phyloP scores from a whole-genome alignment of 495 filamentous ascomycete genomes.

The Chaetomium fimeti region DNA sequence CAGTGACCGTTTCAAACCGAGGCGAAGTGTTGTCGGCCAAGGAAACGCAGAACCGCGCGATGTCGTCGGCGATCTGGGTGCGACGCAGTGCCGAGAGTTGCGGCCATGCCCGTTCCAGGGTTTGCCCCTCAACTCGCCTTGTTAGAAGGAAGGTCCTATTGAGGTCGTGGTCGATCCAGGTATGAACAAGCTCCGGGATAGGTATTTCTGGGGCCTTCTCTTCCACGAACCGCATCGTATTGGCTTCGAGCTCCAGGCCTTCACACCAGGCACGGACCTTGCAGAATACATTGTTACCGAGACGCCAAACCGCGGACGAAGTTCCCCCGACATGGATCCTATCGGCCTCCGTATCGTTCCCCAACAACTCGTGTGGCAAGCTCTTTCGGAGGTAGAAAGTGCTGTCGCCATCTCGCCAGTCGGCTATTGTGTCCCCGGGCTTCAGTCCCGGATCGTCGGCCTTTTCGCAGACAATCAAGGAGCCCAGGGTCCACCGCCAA shows the following conservation, averaged over 20 bases:
- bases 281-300: neutral
- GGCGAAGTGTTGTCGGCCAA: conserved; percentile 4
- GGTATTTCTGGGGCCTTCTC: conserved; percentile 6
- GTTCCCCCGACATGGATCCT: conserved; percentile 1
- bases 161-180: conserved; percentile 12
- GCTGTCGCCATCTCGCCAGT: conserved; percentile 12
- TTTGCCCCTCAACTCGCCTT: conserved; percentile 9
- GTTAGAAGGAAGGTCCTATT: neutral
- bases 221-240: neutral
- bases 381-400: conserved; percentile 13
- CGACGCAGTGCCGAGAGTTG: neutral
- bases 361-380: neutral
- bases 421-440: conserved; percentile 3
- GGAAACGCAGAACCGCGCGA: conserved; percentile 7
- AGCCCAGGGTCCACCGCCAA: conserved; percentile 1
- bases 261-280: conserved; percentile 8
- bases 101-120: conserved; percentile 7
- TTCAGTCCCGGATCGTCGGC: neutral
- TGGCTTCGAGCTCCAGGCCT: conserved; percentile 9
- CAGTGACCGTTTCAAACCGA: conserved; percentile 11
- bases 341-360: neutral
- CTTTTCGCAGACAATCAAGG: conserved; percentile 13
- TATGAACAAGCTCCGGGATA: conserved; percentile 10
- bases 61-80: conserved; percentile 5
- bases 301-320: conserved; percentile 8